Evolutionary conservation across 345 rosid genomes (phyloP), one percentile per base, ranked within the genome.

Genomic region (Microthlaspi erraticum): DNA sequence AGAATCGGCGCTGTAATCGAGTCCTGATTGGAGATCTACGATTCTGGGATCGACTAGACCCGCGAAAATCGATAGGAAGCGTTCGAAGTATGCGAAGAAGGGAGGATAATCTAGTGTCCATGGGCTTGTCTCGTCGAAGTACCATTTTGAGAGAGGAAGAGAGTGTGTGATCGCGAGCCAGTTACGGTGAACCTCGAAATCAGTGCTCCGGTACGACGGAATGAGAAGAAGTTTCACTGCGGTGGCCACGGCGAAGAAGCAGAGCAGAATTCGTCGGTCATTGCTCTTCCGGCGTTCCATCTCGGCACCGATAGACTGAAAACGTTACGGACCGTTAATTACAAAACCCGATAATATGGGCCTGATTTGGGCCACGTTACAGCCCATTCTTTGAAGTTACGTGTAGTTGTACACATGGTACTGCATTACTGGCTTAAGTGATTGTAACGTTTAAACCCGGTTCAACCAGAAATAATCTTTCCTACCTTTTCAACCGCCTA

Each of bases 31-130:
- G 36, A 91, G 77, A 77, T 94, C 79, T 2, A 83, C 91, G 45
- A 94, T 89, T 33, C 37, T 77, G 3, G 96, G 88, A 74, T 94
- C 97, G 39, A 85, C 31, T n/a, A 85, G 62, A 52, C 17, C 34
- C 43, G 99, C 94, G 70, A 85, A 71, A 55, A 62, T 0, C 18
- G 94, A 88, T 66, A 89, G 88, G 59, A 81, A 20, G 14, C 75
- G 81, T 67, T 90, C 93, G 54, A 87, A 84, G 71, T 83, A 87
- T 14, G 92, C 91, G 54, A 88, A 91, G 60, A 91, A 87, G 0
- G 93, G 95, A 46, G 96, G 96, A 72, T 94, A 94, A 77, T 94
- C 97, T 51, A 94, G 99, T 45, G 96, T 91, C 96, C 99, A 94
- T 48, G 80, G 87, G 72, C 96, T 91, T 20, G 96, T 88, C 81